Base-by-base conservation (phyloP, 176 grass and related monocot species). In the Avena insularis region DNA sequence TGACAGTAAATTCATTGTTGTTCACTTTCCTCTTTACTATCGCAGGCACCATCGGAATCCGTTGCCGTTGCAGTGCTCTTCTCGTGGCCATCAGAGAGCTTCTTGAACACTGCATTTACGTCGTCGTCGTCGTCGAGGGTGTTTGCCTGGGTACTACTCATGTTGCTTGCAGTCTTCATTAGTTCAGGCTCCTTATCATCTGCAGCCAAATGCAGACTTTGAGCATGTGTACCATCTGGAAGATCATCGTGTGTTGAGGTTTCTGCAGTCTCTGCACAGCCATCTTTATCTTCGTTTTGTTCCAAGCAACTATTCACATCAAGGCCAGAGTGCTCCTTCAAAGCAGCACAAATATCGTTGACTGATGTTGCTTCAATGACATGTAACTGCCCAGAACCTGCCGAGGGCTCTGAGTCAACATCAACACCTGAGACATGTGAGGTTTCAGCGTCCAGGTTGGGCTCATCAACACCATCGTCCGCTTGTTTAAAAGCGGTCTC, bases 351-450 rank as follows among this genome's bases (percentile, higher is more conserved):
- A 38, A 94, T 91, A 66, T 98, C 86, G 2, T 90, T 71, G 12
- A 91, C 53, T 33, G 92, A 98, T 92, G 90, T 98, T 84, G 90
- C 88, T 63, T 96, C 90, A 81, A 94, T 71, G 48, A 86, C 84
- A 81, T 91, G 82, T 56, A 92, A 75, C 31, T 83, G 75, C 62
- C 23, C 82, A 57, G 80, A 31, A 57, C 40, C 21, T n/a, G 61
- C 86, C 4, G 63, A 16, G 25, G 80, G 40, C 11, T 88, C 80
- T 72, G 84, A 65, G 35, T 87, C 38, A 19, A n/a, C 50, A 74
- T 61, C 67, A 84, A 20, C 75, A 54, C 21, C 10, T 62, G 80
- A 46, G 13, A 71, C 77, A 1, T 45, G 50, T 62, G 75, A 40
- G 75, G 46, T 70, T 84, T 76, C 88, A 68, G 57, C 74, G 36